These are phyloP conservation scores for Boletus barrowsii DNA, from an alignment of 768 basidiomycete genomes.

Conservation along the genomic window DNA sequence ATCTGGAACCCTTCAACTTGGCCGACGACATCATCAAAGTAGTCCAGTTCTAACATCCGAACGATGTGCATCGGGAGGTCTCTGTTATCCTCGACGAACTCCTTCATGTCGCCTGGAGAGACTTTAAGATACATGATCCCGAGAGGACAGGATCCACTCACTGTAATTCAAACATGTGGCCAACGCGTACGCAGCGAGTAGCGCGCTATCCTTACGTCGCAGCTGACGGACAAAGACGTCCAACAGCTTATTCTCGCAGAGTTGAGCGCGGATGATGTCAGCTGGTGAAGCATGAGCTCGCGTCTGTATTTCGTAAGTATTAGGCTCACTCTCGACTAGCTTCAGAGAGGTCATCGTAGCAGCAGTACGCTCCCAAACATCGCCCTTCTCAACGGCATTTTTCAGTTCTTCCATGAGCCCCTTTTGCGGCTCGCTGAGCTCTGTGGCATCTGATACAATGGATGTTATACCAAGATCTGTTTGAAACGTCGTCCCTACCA, in stretches of 20 bases:
- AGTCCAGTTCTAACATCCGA: conserved; percentile 18
- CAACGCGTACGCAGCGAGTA: conserved; percentile 24
- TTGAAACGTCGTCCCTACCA: conserved; percentile 12
- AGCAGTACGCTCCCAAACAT: conserved; percentile 17
- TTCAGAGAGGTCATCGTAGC: conserved; percentile 24
- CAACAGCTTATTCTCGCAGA: conserved; percentile 8
- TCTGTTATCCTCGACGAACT: conserved; percentile 3
- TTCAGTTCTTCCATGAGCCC: conserved; percentile 13
- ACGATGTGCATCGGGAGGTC: conserved; percentile 14
- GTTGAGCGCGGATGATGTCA: conserved; percentile 1
- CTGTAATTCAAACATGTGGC: conserved; percentile 15
- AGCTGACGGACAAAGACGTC: conserved; percentile 15
- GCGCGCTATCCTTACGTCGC: conserved; percentile 10
- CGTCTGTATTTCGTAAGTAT: background rate
- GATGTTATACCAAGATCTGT: background rate
- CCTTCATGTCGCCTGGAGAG: conserved; percentile 15
- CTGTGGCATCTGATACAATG: background rate
- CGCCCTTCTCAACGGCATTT: background rate
- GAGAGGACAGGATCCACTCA: background rate
- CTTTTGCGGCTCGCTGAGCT: background rate
- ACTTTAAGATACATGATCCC: background rate
- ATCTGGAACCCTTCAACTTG: conserved; percentile 21
- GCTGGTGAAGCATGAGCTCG: conserved; percentile 7
- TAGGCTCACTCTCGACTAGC: conserved; percentile 17
- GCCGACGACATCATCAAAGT: conserved; percentile 22